Base-by-base conservation (phyloP, 768 basidiomycete genomes). In the Mycena vitilis region DNA sequence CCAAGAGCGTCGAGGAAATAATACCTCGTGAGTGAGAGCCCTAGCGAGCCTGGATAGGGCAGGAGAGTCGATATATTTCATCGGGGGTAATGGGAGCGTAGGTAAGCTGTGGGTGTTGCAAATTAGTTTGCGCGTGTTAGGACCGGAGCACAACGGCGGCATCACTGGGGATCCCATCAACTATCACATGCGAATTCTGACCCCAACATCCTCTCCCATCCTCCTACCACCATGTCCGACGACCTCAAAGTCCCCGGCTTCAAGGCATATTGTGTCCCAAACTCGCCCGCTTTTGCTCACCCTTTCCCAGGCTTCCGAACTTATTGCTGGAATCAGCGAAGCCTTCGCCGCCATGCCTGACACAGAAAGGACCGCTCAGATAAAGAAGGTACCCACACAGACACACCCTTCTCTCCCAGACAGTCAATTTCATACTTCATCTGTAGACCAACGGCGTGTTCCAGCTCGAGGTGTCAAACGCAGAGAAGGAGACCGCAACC, bases 31-130 rank as follows among this genome's bases (percentile, higher is more conserved):
- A 47, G 59, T 65, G 5, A 71, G 66, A 0, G 70, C 94, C 73
- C 91, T 88, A 0, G 94, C 91, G 64, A 98, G 88, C 61, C 86
- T 86, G 15, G 91, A 88, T 4, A 96, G 84, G 51, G 91, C 88
- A n/a, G 94, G 92, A 58, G 87, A 86, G 75, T 96, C 93, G 73
- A 96, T 91, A 82, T 91, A 96, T 81, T 96, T 96, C 95, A 97
- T 36, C 34, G 25, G 34, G 73, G 10, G 30, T 30, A 30, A 30
- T 30, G 30, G 30, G 30, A 30, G 36, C 36, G 60, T 38, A 66
- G 66, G 44, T 63, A 45, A 54, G 36, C 36, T 11, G 34, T 18
- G 42, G 42, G 40, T 25, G 38, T 44, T 18, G 61, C 7, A 30
- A 3, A 30, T 51, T 53, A 49, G 42, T 56, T 51, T 38, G 58